phyloP scores from a whole-genome alignment of 129 eudicot species.

The Chrysanthemum lavandulifolium region DNA sequence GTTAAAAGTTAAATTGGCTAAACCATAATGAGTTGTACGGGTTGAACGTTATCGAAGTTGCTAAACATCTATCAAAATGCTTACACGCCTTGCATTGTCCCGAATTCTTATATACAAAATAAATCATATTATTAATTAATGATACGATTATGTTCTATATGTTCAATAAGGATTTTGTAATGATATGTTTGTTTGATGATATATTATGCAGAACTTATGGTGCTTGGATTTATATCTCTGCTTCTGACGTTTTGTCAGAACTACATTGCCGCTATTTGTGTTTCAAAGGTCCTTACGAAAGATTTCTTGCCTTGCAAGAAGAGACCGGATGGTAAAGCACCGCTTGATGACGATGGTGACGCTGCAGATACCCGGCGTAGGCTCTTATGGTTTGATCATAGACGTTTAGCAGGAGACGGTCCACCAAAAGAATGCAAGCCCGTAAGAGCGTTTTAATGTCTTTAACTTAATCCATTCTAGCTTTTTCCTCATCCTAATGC shows the following conservation, averaged over 20 bases:
- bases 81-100: background rate
- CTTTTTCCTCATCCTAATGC: background rate
- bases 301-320: constrained; percentile 77
- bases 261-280: constrained; percentile 61
- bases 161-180: background rate
- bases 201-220: constrained; percentile 80
- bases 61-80: background rate
- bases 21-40: background rate
- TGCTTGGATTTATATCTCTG: constrained; percentile 90
- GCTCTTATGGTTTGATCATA: constrained; percentile 62
- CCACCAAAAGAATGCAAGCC: constrained; percentile 40
- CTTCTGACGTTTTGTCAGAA: constrained; percentile 72
- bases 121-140: background rate
- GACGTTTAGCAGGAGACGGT: constrained; percentile 54
- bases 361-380: constrained; percentile 36
- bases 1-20: background rate
- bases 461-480: background rate
- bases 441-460: constrained; percentile 31
- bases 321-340: constrained; percentile 3
- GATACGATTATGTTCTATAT: background rate
- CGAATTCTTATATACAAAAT: background rate
- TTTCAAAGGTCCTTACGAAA: constrained; percentile 49
- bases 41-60: background rate
- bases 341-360: constrained; percentile 19
- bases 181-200: constrained; percentile 15